Conservation (phyloP, 2,329 filamentous ascomycete genomes). For the Paecilomyces niveus region DNA sequence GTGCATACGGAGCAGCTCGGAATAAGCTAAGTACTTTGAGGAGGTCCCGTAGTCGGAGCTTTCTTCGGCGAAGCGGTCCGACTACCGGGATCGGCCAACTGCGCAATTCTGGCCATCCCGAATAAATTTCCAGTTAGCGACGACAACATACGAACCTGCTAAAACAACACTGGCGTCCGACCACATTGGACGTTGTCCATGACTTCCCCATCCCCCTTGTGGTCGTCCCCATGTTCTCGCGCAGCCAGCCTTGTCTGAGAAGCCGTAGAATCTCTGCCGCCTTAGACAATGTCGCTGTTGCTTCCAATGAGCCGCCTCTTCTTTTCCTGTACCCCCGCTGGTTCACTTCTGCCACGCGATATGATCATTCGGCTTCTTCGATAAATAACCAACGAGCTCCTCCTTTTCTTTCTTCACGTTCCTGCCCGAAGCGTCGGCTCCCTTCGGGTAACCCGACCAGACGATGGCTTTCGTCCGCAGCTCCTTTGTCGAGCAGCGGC, state of each 20-base stretch:
- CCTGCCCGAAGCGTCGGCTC: neutral
- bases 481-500: neutral
- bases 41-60: neutral
- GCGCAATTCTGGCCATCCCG: slow-evolving; percentile 1
- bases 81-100: neutral
- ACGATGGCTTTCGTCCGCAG: neutral
- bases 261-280: slow-evolving; percentile 29
- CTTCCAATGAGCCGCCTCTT: slow-evolving; percentile 33
- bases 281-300: slow-evolving; percentile 28
- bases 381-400: slow-evolving; percentile 1
- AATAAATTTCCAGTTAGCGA: neutral
- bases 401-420: neutral
- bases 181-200: slow-evolving; percentile 1
- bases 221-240: slow-evolving; percentile 34
- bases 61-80: neutral
- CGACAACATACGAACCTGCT: neutral
- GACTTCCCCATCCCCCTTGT: neutral
- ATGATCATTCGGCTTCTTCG: slow-evolving; percentile 7
- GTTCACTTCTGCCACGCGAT: slow-evolving; percentile 18
- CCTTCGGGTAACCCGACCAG: neutral
- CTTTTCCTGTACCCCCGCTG: slow-evolving; percentile 41
- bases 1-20: neutral
- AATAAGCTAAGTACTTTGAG: neutral
- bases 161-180: neutral
- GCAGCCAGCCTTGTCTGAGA: slow-evolving; percentile 34